A percentile compares a stretch with the other conserved stretches of the same genome.
Evolutionary conservation across 805 yeast species (phyloP).

Genomic region (Saccharomycopsis lassenensis): DNA sequence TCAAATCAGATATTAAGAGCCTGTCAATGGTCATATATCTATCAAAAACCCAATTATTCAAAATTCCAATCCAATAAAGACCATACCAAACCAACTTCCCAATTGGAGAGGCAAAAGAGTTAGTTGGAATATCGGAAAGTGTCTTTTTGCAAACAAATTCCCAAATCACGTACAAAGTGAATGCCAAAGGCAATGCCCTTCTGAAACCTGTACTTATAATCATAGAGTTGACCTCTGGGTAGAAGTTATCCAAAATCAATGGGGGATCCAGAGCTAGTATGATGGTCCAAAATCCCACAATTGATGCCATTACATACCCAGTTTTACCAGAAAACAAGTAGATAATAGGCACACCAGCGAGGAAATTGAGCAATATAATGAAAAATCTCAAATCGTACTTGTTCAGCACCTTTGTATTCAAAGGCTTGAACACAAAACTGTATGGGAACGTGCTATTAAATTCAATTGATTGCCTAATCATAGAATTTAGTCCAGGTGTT

Average conservation of each 20-base stretch:
- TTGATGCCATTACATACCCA: constrained; percentile 50
- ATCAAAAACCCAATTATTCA: constrained; percentile 84
- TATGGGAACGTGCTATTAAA: constrained; percentile 69
- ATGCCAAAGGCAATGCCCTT: constrained; percentile 63
- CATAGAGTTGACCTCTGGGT: constrained; percentile 46
- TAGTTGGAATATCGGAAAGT: constrained; percentile 27
- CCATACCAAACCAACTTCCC: constrained; percentile 54
- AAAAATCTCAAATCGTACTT: constrained; percentile 61
- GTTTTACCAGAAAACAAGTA: constrained; percentile 34
- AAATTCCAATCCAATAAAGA: constrained; percentile 70
- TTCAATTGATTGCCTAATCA: constrained; percentile 29
- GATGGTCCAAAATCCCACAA: constrained; percentile 79
- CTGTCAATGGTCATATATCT: constrained; percentile 73
- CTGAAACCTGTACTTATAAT: constrained; percentile 62
- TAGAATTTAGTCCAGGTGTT: constrained; percentile 31
- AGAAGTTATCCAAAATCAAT: constrained; percentile 27
- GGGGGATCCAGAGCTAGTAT: constrained; percentile 76
- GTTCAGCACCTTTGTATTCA: constrained; percentile 27
- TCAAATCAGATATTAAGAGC: constrained; percentile 58
- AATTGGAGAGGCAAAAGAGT: constrained; percentile 33
- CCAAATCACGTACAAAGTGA: constrained; percentile 66
- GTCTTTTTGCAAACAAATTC: constrained; percentile 38
- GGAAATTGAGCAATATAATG: constrained; percentile 45
- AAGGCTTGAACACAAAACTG: constrained; percentile 47
- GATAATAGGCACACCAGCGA: constrained; percentile 53